phyloP scores from a whole-genome alignment of 495 filamentous ascomycete genomes.

The Friedmanniomyces endolithicus region DNA sequence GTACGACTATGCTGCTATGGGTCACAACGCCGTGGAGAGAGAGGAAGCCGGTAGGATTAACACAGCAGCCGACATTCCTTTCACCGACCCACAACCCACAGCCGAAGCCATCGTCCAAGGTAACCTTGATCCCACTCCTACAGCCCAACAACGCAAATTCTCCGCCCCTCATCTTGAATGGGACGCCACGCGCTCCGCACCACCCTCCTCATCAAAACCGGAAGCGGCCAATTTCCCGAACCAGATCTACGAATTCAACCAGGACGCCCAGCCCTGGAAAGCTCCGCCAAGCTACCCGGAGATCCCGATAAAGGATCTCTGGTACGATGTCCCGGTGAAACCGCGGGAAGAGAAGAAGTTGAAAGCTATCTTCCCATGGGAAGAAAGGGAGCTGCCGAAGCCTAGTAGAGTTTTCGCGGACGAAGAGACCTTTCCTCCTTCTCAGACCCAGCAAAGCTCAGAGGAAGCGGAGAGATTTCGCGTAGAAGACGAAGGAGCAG shows the following conservation, averaged over 20 bases:
- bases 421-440: conserved; percentile 32
- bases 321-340: conserved; percentile 54
- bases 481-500: background rate
- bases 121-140: conserved; percentile 30
- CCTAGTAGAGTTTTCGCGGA: conserved; percentile 64
- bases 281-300: conserved; percentile 65
- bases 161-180: conserved; percentile 46
- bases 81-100: conserved; percentile 28
- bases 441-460: no score
- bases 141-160: conserved; percentile 35
- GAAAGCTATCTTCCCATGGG: conserved; percentile 77
- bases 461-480: background rate
- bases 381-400: conserved; percentile 43
- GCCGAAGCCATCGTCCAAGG: conserved; percentile 32
- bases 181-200: conserved; percentile 57
- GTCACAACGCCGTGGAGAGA: conserved; percentile 20
- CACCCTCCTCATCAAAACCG: conserved; percentile 58
- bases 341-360: conserved; percentile 46
- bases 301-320: conserved; percentile 65
- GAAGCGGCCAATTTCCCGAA: conserved; percentile 67
- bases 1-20: conserved; percentile 5
- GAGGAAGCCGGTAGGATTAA: conserved; percentile 20
- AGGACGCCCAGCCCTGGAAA: conserved; percentile 55
- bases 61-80: conserved; percentile 26
- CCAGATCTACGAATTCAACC: conserved; percentile 65